Conservation (phyloP, 176 grass and related monocot species). For the Oropetium thomaeum region DNA sequence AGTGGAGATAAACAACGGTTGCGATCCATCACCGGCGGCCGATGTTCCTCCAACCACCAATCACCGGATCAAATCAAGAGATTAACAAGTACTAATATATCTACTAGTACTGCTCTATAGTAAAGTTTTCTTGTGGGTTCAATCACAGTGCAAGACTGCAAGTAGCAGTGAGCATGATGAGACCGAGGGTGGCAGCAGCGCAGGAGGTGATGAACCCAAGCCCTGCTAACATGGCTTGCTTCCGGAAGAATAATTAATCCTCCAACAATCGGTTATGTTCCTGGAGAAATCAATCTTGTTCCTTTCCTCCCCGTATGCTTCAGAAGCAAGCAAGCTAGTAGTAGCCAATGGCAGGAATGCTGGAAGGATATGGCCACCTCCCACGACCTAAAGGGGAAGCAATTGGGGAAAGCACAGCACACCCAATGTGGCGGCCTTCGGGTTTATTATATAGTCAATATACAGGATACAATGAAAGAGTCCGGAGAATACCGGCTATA, state of each 20-base stretch:
- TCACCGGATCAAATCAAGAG: slow-evolving; percentile 3
- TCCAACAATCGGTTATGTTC: slow-evolving; percentile 13
- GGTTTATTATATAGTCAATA: too few relatives aligned
- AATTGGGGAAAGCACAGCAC: too few relatives aligned
- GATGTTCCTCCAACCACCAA: slow-evolving; percentile 38
- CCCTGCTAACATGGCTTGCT: slow-evolving; percentile 7
- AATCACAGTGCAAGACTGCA: background rate
- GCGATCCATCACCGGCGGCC: slow-evolving; percentile 6
- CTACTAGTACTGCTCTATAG: too few relatives aligned
- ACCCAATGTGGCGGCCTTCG: too few relatives aligned
- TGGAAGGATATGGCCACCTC: too few relatives aligned
- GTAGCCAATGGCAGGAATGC: slow-evolving; percentile 17
- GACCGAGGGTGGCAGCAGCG: background rate
- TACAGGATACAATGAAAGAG: too few relatives aligned
- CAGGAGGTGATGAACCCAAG: too few relatives aligned
- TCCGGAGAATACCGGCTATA: too few relatives aligned
- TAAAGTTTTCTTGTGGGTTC: background rate
- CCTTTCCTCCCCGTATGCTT: slow-evolving; percentile 31
- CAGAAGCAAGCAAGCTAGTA: slow-evolving; percentile 37
- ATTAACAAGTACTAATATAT: background rate
- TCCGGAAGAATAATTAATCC: slow-evolving; percentile 16
- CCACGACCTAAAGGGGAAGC: too few relatives aligned
- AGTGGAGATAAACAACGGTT: background rate
- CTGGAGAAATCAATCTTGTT: background rate
- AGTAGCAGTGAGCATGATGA: slow-evolving; percentile 22